Conservation (phyloP, 768 basidiomycete species). For the Kockovaella imperatae region DNA sequence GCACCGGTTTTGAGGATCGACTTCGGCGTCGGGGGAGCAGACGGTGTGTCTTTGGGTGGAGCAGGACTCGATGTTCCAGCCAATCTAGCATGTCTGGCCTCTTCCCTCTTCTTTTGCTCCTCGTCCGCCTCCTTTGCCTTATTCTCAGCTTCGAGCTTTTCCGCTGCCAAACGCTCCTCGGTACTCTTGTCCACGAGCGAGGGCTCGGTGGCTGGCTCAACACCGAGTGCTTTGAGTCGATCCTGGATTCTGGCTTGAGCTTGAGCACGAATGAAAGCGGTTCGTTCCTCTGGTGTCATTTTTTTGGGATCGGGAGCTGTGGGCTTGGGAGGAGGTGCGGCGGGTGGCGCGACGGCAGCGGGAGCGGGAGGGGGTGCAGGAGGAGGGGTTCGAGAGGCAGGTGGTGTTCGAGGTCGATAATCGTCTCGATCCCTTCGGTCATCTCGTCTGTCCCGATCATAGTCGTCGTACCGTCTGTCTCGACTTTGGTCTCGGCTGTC, state of each 20-base stretch:
- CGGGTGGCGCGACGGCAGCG: conserved; percentile 46
- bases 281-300: conserved; percentile 78
- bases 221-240: conserved; percentile 75
- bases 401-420: conserved; percentile 18
- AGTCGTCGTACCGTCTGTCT: conserved; percentile 16
- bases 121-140: conserved; percentile 69
- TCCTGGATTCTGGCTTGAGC: conserved; percentile 75
- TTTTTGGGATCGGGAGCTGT: conserved; percentile 55
- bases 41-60: conserved; percentile 47
- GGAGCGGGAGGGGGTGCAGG: conserved; percentile 43
- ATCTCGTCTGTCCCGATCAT: conserved; percentile 38
- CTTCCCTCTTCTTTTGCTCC: conserved; percentile 72
- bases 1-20: conserved; percentile 44
- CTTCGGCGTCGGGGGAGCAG: conserved; percentile 48
- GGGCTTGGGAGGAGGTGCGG: conserved; percentile 50
- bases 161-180: conserved; percentile 72
- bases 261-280: conserved; percentile 66
- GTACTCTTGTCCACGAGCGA: conserved; percentile 63
- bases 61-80: conserved; percentile 50
- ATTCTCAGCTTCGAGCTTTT: conserved; percentile 86
- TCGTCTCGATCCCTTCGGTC: conserved; percentile 41
- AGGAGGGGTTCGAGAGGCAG: conserved; percentile 29
- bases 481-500: conserved; percentile 43
- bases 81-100: conserved; percentile 61
- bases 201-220: conserved; percentile 47